Base-by-base conservation (phyloP, 805 yeast genomes). In the Brettanomyces naardenensis region DNA sequence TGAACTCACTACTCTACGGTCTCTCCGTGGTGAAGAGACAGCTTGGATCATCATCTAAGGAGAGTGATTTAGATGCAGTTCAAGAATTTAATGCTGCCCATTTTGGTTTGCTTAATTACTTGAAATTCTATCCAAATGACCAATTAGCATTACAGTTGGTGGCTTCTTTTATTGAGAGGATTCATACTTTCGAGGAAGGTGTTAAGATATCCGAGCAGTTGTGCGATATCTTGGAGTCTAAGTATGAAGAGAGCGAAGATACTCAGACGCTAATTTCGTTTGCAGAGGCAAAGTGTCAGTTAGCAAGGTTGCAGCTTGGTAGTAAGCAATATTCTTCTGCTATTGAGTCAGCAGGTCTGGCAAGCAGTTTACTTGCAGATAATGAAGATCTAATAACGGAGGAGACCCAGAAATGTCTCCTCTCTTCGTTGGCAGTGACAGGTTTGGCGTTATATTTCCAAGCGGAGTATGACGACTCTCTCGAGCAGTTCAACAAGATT, bases 1-100 rank as follows among this genome's bases (percentile, higher is more conserved):
- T 77, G 28, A 78, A 92, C 0, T 86, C 83, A 55, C 53, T 86
- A 33, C 64, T 87, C 20, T 85, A 81, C 57, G 94, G 90, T 0
- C 58, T 71, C 33, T 71, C 73, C 33, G 64, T 81, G 38, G 57
- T 79, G 31, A 53, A 64, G 49, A 66, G 69, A 44, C 56, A 73
- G 35, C 63, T 69, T 23, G 65, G 68, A 3, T 49, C 35, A 15
- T 42, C 40, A 2, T 23, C 58, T 4, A 71, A 73, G 56, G 67
- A 77, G 42, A 58, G 75, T 53, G 75, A 80, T 53, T 54, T 77
- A 46, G 73, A 67, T 34, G 66, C 77, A 10, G 69, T 76, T 1
- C 88, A 81, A 50, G 83, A 82, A 45, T 61, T 80, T 40, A 69
- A 80, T 38, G 65, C 78, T 11, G 86, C 84, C n/a, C 68, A 71